Conservation (phyloP, 768 basidiomycete species). For the Boletus subcaerulescens region DNA sequence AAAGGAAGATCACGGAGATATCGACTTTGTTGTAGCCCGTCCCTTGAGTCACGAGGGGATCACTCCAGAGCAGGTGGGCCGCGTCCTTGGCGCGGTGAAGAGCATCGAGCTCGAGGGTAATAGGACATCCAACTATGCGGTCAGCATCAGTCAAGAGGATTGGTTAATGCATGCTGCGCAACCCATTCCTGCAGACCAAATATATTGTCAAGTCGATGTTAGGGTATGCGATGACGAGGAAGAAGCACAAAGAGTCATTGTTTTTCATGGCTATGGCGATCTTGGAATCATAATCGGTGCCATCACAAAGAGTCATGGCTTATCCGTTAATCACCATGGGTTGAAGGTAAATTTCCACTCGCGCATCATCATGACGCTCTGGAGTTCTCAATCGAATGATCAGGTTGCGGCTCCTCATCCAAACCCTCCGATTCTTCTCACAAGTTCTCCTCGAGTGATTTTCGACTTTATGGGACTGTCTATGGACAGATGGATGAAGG, state of each 20-base stretch:
- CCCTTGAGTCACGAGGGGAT: conserved; percentile 31
- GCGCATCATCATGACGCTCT: background rate
- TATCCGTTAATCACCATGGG: conserved; percentile 51
- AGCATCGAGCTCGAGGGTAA: conserved; percentile 48
- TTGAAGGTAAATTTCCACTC: conserved; percentile 45
- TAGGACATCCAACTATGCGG: conserved; percentile 62
- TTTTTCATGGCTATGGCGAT: conserved; percentile 68
- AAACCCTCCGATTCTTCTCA: conserved; percentile 45
- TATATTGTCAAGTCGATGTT: conserved; percentile 58
- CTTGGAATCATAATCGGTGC: conserved; percentile 67
- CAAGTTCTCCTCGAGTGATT: conserved; percentile 47
- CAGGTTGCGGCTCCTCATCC: conserved; percentile 30
- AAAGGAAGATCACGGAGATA: conserved; percentile 64
- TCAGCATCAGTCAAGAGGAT: conserved; percentile 43
- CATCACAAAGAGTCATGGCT: conserved; percentile 48
- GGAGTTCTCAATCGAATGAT: conserved; percentile 20
- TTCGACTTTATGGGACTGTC: conserved; percentile 57
- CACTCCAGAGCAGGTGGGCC: conserved; percentile 37
- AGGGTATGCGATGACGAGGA: conserved; percentile 50
- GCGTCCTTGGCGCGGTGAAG: conserved; percentile 45
- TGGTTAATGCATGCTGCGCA: conserved; percentile 23
- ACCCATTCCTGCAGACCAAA: conserved; percentile 3
- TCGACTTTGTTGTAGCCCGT: conserved; percentile 62
- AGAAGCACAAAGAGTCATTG: conserved; percentile 49
- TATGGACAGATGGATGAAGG: conserved; percentile 46